These are phyloP conservation scores for Candida jianshihensis DNA, from an alignment of 805 yeast genomes.

Conservation along the genomic window DNA sequence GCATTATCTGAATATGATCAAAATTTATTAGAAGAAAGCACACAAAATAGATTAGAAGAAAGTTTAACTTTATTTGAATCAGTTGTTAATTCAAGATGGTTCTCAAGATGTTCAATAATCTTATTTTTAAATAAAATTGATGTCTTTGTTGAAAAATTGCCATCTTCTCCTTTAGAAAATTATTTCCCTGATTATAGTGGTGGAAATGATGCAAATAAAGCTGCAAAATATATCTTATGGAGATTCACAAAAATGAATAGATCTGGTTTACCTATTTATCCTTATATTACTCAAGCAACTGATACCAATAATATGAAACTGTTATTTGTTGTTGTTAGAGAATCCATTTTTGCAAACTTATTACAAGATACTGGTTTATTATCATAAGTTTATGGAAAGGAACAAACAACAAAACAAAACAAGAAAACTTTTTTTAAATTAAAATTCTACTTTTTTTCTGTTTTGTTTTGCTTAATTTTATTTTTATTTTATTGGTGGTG, in stretches of 20 bases:
- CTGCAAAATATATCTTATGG: conserved; percentile 89
- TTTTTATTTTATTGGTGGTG: too few species aligned
- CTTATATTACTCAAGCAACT: conserved; percentile 92
- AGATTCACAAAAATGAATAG: conserved; percentile 80
- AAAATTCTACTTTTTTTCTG: background rate
- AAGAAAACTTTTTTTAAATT: background rate
- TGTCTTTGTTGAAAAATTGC: conserved; percentile 78
- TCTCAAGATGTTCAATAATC: conserved; percentile 77
- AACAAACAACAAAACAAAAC: too few species aligned
- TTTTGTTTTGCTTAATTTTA: conserved; percentile 3
- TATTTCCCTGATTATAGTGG: conserved; percentile 90
- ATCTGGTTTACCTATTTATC: conserved; percentile 74
- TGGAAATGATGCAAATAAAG: conserved; percentile 82
- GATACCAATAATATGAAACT: conserved; percentile 84
- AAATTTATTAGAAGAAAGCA: conserved; percentile 65
- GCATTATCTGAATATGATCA: conserved; percentile 91
- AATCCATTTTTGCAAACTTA: conserved; percentile 69
- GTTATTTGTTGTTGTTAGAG: conserved; percentile 80
- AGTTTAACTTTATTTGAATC: conserved; percentile 81
- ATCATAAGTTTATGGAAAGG: conserved; percentile 18
- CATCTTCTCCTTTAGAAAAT: conserved; percentile 70
- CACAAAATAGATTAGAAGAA: conserved; percentile 75
- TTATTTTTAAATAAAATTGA: conserved; percentile 86
- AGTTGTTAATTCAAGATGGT: conserved; percentile 90
- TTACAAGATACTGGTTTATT: conserved; percentile 71